Evolutionary conservation across 2,329 filamentous ascomycete genomes (phyloP), one percentile per base, ranked within the genome.

Genomic region (Bipolaris oryzae): DNA sequence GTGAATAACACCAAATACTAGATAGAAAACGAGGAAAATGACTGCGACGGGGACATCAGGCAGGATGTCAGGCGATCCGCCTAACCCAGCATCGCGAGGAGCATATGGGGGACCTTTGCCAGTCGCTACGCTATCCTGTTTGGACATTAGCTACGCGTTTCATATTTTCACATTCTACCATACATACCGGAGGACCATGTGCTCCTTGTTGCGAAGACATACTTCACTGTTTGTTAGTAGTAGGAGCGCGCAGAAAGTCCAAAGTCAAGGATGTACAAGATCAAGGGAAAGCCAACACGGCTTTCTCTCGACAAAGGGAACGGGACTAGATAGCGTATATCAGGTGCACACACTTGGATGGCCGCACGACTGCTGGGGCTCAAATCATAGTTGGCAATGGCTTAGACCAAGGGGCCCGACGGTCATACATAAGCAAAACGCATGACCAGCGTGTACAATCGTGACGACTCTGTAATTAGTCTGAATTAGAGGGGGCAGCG

Each of bases 1-100:
- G 62, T 81, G 76, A 7, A 72, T 66, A 7, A 73, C 58, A n/a
- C 75, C 78, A 34, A 74, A 73, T 21, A 70, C 44, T 18, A 80
- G 61, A 62, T 77, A 82, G 20, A 81, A 64, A 10, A 72, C 50
- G 2, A 81, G 69, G 54, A 81, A 79, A 37, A 79, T 68, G 1
- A 73, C 66, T 5, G 71, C 67, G 46, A 79, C 66, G 3, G 79
- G 77, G 10, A 81, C 68, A 63, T 82, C 80, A 42, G 72, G 72
- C 52, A 72, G 50, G 2, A 66, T 53, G 25, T 50, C 57, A n/a
- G 73, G 73, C 13, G 55, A 51, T 20, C 72, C 72, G 23, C 73
- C 73, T 34, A 74, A 51, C n/a, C 64, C 64, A 5, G 60, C 58
- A 47, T 66, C 62, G 33, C 41, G 46, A 20, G 72, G 72, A 23